Base-by-base conservation (phyloP, 495 filamentous ascomycete genomes). In the Polyplosphaeria fusca region DNA sequence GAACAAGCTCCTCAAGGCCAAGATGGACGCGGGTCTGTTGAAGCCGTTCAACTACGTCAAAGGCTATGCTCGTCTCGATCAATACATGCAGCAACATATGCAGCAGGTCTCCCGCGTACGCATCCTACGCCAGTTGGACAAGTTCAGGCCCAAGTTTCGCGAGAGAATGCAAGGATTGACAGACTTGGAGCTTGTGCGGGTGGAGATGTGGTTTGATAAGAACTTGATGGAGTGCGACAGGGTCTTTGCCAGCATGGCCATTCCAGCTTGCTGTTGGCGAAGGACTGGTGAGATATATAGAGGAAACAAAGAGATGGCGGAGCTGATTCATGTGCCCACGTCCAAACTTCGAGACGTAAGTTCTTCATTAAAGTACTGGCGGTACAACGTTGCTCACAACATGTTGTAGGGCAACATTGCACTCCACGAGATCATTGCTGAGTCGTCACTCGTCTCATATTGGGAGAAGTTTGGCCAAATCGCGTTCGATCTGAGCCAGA, bases 391-490 rank as follows among this genome's bases (percentile, higher is more conserved):
- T 11, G 1, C 9, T 52, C 12, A 23, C 47, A 56, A n/a, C 20
- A 30, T 25, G 3, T 25, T 1, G 14, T 58, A 97, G 92, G 93
- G 93, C 39, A 94, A 95, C 70, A 82, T 96, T 55, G 88, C 92
- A 9, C 80, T 99, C 30, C 95, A 99, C 70, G 91, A 99, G 66
- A 91, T 99, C 47, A 83, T 99, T 30, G 87, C 87, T 4, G 93
- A 97, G 73, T 88, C 93, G 44, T 91, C 91, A 52, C 81, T 94
- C 43, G 94, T 97, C 58, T 86, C 86, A 70, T 99, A 99, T 66
- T 99, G 93, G 93, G 92, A 99, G 72, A 96, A 97, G 65, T 97
- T 97, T 67, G 91, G 91, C 14, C 88, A 88, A n/a, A 96, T 99
- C 65, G 93, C 94, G 19, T 99, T 99, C 66, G 93, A 99, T 68